Evolutionary conservation across 2,329 filamentous ascomycete genomes (phyloP), one percentile per base, ranked within the genome.

Genomic region (Gyromitra esculenta): DNA sequence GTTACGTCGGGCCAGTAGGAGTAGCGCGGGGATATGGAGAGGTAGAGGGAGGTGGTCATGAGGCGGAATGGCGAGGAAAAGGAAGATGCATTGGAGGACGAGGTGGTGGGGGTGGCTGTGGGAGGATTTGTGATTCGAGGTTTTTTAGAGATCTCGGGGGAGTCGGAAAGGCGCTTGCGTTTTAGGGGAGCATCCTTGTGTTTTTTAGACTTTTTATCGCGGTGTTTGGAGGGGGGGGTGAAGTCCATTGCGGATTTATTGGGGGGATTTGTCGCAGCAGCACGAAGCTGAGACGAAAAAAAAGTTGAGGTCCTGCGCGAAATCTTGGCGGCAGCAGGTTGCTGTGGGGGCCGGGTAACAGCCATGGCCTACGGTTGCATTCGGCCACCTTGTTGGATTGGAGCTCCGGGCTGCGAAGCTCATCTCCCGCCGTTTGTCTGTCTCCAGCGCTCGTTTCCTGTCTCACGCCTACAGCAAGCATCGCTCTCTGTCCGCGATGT

Each of bases 41-140:
- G 87, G 84, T 92, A 94, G 80, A 97, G 88, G 1, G 94, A 94
- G 54, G 93, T 88, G 25, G 91, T 93, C 81, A 95, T 91, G 37
- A 89, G 88, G 82, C 90, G 90, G 84, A 97, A 95, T 15, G 94
- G 92, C 1, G 25, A 31, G 57, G 86, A 85, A 83, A 86, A 85
- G 37, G 50, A 31, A 45, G 68, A 60, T 37, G 48, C 45, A 67
- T 69, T 43, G 54, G 59, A 43, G 45, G 66, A 9, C 45, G 35
- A 13, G 45, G 71, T 15, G 43, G 71, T 48, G n/a, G 71, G 13
- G 15, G 50, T 65, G 18, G 80, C 78, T 52, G 72, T 78, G 81
- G 81, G 62, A 85, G 82, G 69, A 80, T 75, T 59, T 83, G 71
- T 41, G 50, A 60, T 74, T 66, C 76, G 67, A 45, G 68, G 45